phyloP scores from a whole-genome alignment of 306 rosid species.

The Quercus aquifolioides region DNA sequence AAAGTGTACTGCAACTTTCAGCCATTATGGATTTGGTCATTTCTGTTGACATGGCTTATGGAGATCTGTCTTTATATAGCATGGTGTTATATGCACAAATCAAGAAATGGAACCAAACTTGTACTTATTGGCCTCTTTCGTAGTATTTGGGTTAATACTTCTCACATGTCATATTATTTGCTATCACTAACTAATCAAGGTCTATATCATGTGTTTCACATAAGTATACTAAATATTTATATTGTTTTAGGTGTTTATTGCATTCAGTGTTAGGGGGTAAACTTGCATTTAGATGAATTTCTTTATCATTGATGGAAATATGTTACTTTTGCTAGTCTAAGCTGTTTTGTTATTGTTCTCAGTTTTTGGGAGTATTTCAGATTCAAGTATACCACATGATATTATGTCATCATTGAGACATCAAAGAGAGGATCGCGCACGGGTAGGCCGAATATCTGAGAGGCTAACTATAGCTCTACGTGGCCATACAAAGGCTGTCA shows the following conservation, averaged over 20 bases:
- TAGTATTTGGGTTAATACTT: too few relatives aligned
- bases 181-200: too few relatives aligned
- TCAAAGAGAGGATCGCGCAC: conserved; percentile 34
- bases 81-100: too few relatives aligned
- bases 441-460: conserved; percentile 32
- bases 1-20: too few relatives aligned
- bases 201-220: too few relatives aligned
- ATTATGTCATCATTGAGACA: conserved; percentile 52
- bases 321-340: background rate
- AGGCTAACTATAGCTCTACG: conserved; percentile 42
- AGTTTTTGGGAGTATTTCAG: conserved; percentile 57
- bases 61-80: too few relatives aligned
- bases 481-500: conserved; percentile 69
- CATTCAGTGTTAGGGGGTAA: background rate
- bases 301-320: conserved; percentile 4
- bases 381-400: conserved; percentile 46
- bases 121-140: too few relatives aligned
- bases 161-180: too few relatives aligned
- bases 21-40: too few relatives aligned
- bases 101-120: too few relatives aligned
- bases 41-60: too few relatives aligned
- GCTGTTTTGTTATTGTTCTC: conserved; percentile 20
- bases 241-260: background rate
- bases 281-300: background rate
- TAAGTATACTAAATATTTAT: too few relatives aligned